Evolutionary conservation across 2,329 filamentous ascomycete species (phyloP).

Genomic region (Dactylellina haptotyla): DNA sequence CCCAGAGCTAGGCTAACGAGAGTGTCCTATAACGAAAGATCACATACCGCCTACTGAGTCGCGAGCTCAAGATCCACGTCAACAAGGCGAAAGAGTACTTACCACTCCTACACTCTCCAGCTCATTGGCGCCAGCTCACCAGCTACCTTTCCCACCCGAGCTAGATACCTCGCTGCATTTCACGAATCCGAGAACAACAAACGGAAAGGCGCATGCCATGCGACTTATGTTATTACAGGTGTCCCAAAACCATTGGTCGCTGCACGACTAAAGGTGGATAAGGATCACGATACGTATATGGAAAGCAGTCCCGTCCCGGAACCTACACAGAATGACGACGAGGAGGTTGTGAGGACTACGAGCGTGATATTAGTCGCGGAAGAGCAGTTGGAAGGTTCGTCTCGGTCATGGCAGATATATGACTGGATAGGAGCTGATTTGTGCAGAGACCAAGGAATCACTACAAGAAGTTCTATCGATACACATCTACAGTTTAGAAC

Average conservation of each 20-base stretch:
- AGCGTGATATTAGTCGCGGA: constrained; percentile 76
- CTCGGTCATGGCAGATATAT: neutral
- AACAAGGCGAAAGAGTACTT: constrained; percentile 87
- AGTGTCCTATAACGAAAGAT: constrained; percentile 71
- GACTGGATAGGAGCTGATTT: constrained; percentile 48
- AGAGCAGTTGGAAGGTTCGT: constrained; percentile 74
- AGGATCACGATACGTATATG: constrained; percentile 70
- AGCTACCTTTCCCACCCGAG: constrained; percentile 69
- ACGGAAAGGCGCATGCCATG: constrained; percentile 79
- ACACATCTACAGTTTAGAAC: constrained; percentile 86
- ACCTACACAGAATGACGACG: constrained; percentile 61
- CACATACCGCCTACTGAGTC: constrained; percentile 85
- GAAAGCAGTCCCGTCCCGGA: constrained; percentile 73
- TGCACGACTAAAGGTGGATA: constrained; percentile 61
- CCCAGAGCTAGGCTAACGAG: neutral
- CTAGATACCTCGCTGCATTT: constrained; percentile 75
- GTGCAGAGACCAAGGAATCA: constrained; percentile 71
- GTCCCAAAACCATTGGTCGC: constrained; percentile 59
- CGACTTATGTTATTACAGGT: constrained; percentile 89
- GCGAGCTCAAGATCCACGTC: constrained; percentile 82
- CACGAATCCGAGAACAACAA: constrained; percentile 79
- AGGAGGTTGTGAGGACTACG: constrained; percentile 67
- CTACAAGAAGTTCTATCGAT: constrained; percentile 81
- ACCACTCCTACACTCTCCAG: constrained; percentile 51
- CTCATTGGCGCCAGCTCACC: constrained; percentile 40